Base-by-base conservation (phyloP, 2,329 filamentous ascomycete genomes). In the Sporothrix variecibatus region DNA sequence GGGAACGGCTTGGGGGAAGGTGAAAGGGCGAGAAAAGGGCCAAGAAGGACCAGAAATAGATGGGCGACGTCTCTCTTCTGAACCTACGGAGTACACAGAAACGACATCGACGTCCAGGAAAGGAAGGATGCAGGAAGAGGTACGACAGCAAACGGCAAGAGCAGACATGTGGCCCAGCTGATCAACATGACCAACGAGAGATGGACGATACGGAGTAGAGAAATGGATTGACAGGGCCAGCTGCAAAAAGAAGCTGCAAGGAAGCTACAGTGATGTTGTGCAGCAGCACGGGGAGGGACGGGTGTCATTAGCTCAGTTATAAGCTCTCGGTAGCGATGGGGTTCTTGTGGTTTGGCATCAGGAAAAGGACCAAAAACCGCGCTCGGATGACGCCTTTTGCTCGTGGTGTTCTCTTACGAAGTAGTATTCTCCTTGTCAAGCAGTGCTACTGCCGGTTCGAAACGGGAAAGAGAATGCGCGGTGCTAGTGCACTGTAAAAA, bases 381-480 rank as follows among this genome's bases (percentile, higher is more conserved):
- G 51, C 51, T 11, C 51, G 23, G 51, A 53, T 23, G 8, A 6
- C 40, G 40, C 40, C 40, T 26, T 53, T 28, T 26, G 23, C 26
- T 56, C 8, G 9, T 9, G 3, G 26, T 26, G n/a, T 56, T 56
- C 51, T 56, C 17, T 51, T 51, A 51, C 40, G 40, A 12, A 43
- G 12, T 49, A 51, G 3, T 51, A 51, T 51, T 26, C 17, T 12
- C 51, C 28, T 31, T 60, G 15, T 17, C 15, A 34, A 34, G 34
- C 34, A 38, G 17, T 23, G 58, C 28, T 17, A 38, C 26, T 62
- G 34, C 7, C 64, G 15, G 43, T 68, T 71, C 69, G n/a, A 62
- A 71, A 62, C 69, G 53, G 69, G 69, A 71, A 71, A 71, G 53
- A 71, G 69, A 60, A 60, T 71, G 69, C 69, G 69, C 69, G n/a